Evolutionary conservation across 2,329 filamentous ascomycete species (phyloP).

Genomic region (Samsoniella hepiali): DNA sequence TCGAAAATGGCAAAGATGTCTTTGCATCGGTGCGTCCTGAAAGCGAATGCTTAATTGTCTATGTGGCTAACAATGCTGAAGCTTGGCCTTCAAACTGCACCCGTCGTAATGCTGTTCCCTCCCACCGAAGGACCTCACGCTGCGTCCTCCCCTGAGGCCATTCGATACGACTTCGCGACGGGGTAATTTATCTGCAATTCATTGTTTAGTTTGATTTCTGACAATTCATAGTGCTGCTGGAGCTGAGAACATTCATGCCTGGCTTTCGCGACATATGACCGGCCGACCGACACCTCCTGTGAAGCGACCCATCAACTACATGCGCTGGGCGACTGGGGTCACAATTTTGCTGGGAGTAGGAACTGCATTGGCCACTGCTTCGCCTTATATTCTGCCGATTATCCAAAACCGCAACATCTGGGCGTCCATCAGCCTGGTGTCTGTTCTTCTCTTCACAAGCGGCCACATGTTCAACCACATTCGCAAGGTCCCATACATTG

Average conservation of each 20-base stretch:
- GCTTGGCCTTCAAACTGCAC: constrained; percentile 92
- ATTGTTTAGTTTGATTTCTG: constrained; percentile 12
- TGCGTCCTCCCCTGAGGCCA: constrained; percentile 62
- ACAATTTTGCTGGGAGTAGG: constrained; percentile 67
- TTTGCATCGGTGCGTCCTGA: constrained; percentile 72
- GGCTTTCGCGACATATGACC: constrained; percentile 77
- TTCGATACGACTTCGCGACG: constrained; percentile 79
- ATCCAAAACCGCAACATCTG: constrained; percentile 90
- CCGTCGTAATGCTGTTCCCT: constrained; percentile 82
- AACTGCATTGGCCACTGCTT: constrained; percentile 67
- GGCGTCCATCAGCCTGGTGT: constrained; percentile 84
- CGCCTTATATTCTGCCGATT: constrained; percentile 75
- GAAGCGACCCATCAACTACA: constrained; percentile 82
- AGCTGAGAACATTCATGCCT: constrained; percentile 75
- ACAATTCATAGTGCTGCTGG: constrained; percentile 55
- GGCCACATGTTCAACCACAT: constrained; percentile 99
- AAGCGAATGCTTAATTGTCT: background rate
- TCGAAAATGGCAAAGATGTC: constrained; percentile 74
- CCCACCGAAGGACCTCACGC: constrained; percentile 81
- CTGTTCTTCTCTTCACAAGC: constrained; percentile 87
- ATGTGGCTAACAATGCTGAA: constrained; percentile 35
- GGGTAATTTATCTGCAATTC: constrained; percentile 54
- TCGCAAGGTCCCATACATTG: constrained; percentile 88
- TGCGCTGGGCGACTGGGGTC: constrained; percentile 65
- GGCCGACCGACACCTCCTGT: constrained; percentile 74